Base-by-base conservation (phyloP, 2,329 filamentous ascomycete genomes). In the Neonectria magnoliae region DNA sequence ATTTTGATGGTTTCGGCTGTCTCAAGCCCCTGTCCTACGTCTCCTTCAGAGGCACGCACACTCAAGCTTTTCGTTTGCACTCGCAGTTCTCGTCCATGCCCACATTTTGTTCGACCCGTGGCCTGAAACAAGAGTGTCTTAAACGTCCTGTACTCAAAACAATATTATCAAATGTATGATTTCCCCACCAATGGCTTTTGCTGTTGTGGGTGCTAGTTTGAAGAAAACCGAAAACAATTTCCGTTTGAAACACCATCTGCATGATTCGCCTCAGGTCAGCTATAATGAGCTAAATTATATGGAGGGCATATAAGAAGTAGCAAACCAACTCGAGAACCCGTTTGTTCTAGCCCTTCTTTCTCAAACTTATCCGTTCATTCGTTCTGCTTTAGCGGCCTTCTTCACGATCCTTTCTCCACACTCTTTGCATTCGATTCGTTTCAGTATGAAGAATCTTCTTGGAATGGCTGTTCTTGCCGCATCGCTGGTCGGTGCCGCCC, bases 401-500 rank as follows among this genome's bases (percentile, higher is more conserved):
- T 42, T 42, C 8, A 42, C 4, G 8, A 8, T n/a, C n/a, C 38
- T 41, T 41, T 8, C 13, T 5, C 10, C 36, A 41, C 38, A 3
- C 38, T 10, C 38, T 18, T 41, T 41, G 9, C 38, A 11, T 18
- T 18, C 9, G 18, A 18, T 16, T 10, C 9, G 16, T 18, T 41
- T 18, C n/a, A 41, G 10, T 41, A 41, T 41, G 38, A 41, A 41
- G 38, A 41, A 5, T 5, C 18, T 41, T 9, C 6, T 41, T 3
- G 38, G 38, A 41, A 8, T 18, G 10, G 16, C n/a, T 18, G 10
- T 50, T 25, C n/a, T 50, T n/a, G 47, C 25, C 6, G 50, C 41
- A 18, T 33, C 57, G 10, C 33, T 60, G 18, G 41, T 38, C 22
- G 50, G 29, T 31, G 57, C 57, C 20, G 57, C 50, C 14, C 57